Base-by-base conservation (phyloP, 73 alveolate genomes). In the Uronychia binucleata region DNA sequence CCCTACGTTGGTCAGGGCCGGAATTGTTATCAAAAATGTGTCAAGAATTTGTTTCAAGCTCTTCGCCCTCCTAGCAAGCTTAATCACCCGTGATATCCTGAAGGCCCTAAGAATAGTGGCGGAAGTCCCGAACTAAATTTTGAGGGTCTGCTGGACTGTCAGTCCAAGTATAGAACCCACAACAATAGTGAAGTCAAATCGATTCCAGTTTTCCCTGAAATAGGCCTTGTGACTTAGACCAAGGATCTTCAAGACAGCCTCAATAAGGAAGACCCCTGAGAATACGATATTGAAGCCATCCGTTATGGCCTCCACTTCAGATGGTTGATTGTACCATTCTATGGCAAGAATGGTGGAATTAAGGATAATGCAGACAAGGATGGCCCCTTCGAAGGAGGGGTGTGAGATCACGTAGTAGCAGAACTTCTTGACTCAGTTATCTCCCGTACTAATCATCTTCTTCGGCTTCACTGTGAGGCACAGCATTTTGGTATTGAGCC, bases 151-250 rank as follows among this genome's bases (percentile, higher is more conserved):
- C 94, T 14, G 94, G 81, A 88, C 26, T 1, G 80, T 34, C 25
- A 87, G 78, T 26, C 90, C 92, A 28, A 86, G 88, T 33, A 92
- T 82, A 31, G 96, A 85, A 28, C 92, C 93, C 26, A 96, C 57
- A n/a, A 96, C 98, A 31, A 96, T 94, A 78, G 91, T 77, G 90
- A 97, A 97, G 84, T 97, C 99, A 93, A 96, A 97, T 86, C 91
- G 78, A 86, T 97, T 96, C 98, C 99, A 97, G 8, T 91, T 89
- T 75, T 86, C 86, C 81, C 92, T 88, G 83, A 94, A 96, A 88
- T 97, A 97, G 26, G 93, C 97, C 14, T 58, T 33, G 25, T 78
- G 80, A 0, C 98, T 97, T 80, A 90, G 91, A 14, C 97, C 99
- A 14, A 93, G 77, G 0, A 96, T 75, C 83, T 96, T 96, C 0